Evolutionary conservation across 352 stramenopile species (phyloP), one percentile per base, ranked within the genome.

Genomic region (Thalassiosira delicatula): DNA sequence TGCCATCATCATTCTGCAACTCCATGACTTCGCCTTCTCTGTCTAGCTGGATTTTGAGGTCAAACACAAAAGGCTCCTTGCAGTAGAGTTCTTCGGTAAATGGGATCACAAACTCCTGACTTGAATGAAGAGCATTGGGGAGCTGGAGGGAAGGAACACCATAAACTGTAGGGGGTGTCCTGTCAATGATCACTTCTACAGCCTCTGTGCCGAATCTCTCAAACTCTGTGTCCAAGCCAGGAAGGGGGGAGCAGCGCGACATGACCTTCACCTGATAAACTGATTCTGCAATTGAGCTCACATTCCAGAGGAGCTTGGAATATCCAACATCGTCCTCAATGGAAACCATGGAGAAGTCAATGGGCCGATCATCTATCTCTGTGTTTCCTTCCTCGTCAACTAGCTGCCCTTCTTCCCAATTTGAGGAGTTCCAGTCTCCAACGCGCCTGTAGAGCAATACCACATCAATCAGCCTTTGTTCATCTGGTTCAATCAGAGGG

Each of bases 1-100:
- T 23, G n/a, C n/a, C 46, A 25, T 11, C n/a, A 56, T 23, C 46
- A 3, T 56, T 23, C 8, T 56, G 46, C 25, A 56, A n/a, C 46
- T 27, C 46, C 4, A 3, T 3, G 8, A 11, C 7, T 27, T 12
- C n/a, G 25, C 46, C 25, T 27, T 25, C 9, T 8, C n/a, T 12
- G 25, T 8, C n/a, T 23, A 56, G n/a, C 8, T 11, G 19, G 7
- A 56, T 7, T 7, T 7, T 23, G 46, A 56, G 17, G n/a, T 12
- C 25, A 56, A 56, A 56, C 8, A n/a, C 25, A 23, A 27, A 56
- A 7, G 46, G 46, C 25, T 23, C 3, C 9, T 56, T 5, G 17
- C 46, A 56, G 46, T 56, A 56, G 5, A 56, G 8, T 56, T 56
- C 46, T 21, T 56, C 46, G 8, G 46, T 56, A 23, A 56, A 56